Evolutionary conservation across 225 moss, liverwort and hornwort genomes (phyloP).

Genomic region (Pseudisothecium myosuroides): DNA sequence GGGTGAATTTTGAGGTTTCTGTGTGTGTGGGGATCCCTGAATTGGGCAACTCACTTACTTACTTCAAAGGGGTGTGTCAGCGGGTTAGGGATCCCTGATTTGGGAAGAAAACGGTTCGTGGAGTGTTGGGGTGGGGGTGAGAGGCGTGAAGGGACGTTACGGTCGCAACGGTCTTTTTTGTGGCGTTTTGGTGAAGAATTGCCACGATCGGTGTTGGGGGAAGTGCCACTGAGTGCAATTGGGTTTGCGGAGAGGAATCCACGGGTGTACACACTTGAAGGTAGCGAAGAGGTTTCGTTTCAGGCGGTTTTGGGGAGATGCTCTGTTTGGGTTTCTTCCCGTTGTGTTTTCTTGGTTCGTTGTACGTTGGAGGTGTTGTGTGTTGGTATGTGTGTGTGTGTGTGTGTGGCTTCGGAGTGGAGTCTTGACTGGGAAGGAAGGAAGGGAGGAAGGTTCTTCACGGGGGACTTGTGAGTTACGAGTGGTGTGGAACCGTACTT

Average conservation of each 20-base stretch:
- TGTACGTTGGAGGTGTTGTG: neutral
- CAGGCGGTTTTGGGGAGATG: neutral
- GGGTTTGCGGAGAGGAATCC: neutral
- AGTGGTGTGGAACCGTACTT: neutral
- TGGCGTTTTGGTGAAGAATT: neutral
- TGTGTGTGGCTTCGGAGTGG: neutral
- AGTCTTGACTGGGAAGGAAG: neutral
- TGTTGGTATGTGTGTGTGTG: neutral
- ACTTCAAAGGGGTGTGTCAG: neutral
- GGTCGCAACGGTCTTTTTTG: slow-evolving; percentile 4
- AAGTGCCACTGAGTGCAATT: neutral
- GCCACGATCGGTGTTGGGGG: neutral
- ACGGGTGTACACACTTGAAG: neutral
- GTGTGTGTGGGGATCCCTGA: neutral
- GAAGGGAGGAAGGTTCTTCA: neutral
- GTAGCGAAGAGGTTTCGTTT: neutral
- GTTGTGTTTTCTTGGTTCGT: neutral
- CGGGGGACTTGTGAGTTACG: neutral
- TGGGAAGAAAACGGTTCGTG: neutral
- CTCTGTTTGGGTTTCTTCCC: slow-evolving; percentile 1
- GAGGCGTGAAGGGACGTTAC: neutral
- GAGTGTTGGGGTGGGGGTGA: neutral
- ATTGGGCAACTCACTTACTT: neutral
- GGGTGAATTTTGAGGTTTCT: neutral
- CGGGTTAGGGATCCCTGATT: neutral